phyloP scores from a whole-genome alignment of 164 flowering plant species.

The Vitis rupestris region DNA sequence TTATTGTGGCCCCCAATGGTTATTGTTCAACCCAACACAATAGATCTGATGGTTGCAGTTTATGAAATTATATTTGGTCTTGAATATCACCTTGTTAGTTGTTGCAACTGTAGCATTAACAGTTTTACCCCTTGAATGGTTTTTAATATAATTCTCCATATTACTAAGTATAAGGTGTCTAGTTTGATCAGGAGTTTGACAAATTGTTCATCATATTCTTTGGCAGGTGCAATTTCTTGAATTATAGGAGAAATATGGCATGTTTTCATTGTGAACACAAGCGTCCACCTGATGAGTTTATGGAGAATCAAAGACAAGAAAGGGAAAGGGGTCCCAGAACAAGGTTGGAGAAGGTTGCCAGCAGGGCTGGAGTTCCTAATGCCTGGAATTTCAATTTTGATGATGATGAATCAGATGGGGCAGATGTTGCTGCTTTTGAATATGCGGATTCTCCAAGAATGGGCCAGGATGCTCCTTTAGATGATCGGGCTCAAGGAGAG shows the following conservation, averaged over 20 bases:
- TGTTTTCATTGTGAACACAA: slow-evolving; percentile 97
- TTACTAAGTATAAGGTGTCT: no score
- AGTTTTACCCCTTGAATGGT: no score
- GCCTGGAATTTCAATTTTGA: slow-evolving; percentile 98
- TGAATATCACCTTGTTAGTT: no score
- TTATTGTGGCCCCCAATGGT: no score
- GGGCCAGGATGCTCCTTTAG: slow-evolving; percentile 35
- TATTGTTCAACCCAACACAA: background rate
- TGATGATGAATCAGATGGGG: slow-evolving; percentile 97
- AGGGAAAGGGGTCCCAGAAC: slow-evolving; percentile 39
- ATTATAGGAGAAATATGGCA: slow-evolving; percentile 86
- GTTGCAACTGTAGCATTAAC: no score
- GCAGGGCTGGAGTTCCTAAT: slow-evolving; percentile 52
- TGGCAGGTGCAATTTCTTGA: slow-evolving; percentile 93
- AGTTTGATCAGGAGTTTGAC: background rate
- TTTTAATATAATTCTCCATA: no score
- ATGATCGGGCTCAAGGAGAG: slow-evolving; percentile 23
- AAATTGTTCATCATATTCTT: slow-evolving; percentile 1
- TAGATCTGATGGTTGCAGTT: background rate
- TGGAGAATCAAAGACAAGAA: slow-evolving; percentile 54
- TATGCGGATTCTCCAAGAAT: slow-evolving; percentile 73
- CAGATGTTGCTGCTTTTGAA: slow-evolving; percentile 98
- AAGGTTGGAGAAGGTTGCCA: slow-evolving; percentile 43
- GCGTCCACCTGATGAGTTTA: slow-evolving; percentile 79
- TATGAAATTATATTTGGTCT: no score